A percentile compares a stretch with the other conserved stretches of the same genome.
Conservation (phyloP, 116 monocot species). For the Trichopus zeylanicus region DNA sequence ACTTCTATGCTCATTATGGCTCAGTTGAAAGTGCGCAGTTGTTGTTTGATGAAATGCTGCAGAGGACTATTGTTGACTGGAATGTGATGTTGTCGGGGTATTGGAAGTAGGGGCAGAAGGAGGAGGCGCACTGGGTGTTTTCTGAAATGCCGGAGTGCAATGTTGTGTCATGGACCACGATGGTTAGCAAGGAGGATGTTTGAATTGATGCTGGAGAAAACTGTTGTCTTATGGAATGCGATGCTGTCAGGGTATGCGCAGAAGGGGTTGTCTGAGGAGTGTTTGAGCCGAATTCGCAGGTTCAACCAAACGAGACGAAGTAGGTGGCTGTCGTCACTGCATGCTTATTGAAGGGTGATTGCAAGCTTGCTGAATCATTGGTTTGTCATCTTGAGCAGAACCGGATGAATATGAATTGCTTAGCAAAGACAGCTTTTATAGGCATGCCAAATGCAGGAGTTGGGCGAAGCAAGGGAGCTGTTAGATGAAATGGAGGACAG, state of each 20-base stretch:
- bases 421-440: slow-evolving; percentile 25
- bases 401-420: slow-evolving; percentile 11
- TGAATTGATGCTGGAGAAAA: slow-evolving; percentile 31
- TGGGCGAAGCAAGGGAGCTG: slow-evolving; percentile 15
- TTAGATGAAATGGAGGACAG: slow-evolving; percentile 18
- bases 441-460: slow-evolving; percentile 30
- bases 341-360: slow-evolving; percentile 21
- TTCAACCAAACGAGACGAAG: slow-evolving; percentile 25
- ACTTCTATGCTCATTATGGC: slow-evolving; percentile 19
- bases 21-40: slow-evolving; percentile 1
- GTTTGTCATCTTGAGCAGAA: slow-evolving; percentile 12
- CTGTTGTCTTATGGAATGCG: slow-evolving; percentile 32
- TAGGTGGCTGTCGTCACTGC: slow-evolving; percentile 26
- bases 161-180: slow-evolving; percentile 28
- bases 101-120: slow-evolving; percentile 18
- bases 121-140: slow-evolving; percentile 13
- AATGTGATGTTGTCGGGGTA: slow-evolving; percentile 26
- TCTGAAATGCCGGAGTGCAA: slow-evolving; percentile 19
- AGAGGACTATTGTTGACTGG: slow-evolving; percentile 22
- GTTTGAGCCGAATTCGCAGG: slow-evolving; percentile 8
- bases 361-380: slow-evolving; percentile 14
- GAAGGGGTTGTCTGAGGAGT: slow-evolving; percentile 18
- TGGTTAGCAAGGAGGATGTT: slow-evolving; percentile 35
- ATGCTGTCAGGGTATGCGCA: slow-evolving; percentile 30
- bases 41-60: slow-evolving; percentile 25